These are phyloP conservation scores for Cronartium quercuum DNA, from an alignment of 1,284 basidiomycete species.

Conservation along the genomic window DNA sequence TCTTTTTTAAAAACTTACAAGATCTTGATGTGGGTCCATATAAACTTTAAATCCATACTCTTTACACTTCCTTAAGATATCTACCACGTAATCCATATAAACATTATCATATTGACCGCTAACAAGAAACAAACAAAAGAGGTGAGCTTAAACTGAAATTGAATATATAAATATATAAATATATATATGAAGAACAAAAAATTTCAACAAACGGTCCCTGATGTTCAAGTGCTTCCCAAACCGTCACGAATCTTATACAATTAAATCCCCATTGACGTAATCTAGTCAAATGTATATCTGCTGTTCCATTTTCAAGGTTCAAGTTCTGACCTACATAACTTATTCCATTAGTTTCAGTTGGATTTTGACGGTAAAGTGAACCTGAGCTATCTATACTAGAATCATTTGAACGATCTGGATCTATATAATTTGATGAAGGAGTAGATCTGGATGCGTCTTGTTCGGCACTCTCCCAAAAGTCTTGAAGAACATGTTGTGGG, in stretches of 20 bases:
- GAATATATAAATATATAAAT: background rate
- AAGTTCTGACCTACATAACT: slow-evolving; percentile 29
- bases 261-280: slow-evolving; percentile 92
- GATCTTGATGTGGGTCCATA: slow-evolving; percentile 95
- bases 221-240: slow-evolving; percentile 92
- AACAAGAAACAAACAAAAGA: slow-evolving; percentile 10
- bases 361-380: background rate
- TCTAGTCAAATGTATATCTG: slow-evolving; percentile 78
- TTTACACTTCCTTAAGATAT: slow-evolving; percentile 80
- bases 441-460: slow-evolving; percentile 57
- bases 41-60: slow-evolving; percentile 86
- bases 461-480: slow-evolving; percentile 85
- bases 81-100: slow-evolving; percentile 86
- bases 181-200: background rate
- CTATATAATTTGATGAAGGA: slow-evolving; percentile 62
- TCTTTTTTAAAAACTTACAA: slow-evolving; percentile 57
- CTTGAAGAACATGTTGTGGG: slow-evolving; percentile 63
- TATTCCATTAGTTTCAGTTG: background rate
- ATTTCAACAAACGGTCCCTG: slow-evolving; percentile 71
- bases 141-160: background rate
- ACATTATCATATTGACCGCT: slow-evolving; percentile 85
- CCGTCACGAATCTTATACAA: slow-evolving; percentile 79
- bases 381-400: background rate
- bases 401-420: background rate
- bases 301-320: slow-evolving; percentile 63